Evolutionary conservation across 75 land plant species (phyloP), one percentile per base, ranked within the genome.

Genomic region (Larix kaempferi): DNA sequence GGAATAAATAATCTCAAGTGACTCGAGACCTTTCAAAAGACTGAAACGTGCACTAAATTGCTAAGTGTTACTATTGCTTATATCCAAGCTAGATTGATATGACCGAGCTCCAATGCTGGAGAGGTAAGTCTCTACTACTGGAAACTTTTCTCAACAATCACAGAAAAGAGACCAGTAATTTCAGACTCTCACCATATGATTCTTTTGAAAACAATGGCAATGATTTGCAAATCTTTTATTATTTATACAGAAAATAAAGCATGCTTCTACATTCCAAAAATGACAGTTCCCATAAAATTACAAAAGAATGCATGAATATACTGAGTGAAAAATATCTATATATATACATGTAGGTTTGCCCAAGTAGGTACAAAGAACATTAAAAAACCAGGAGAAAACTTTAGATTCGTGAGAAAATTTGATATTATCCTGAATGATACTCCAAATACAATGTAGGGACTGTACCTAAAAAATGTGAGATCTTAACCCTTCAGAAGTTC

Each of bases 321-420:
- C 6, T 71, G 74, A 65, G 74, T 49, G 55, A 44, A 71, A 71
- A 44, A 41, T 39, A 44, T 41, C 74, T 59, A 59, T 64, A 33
- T 25, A 64, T 27, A 64, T 64, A 71, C 55, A 71, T 71, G 23
- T 71, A 71, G 13, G 55, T 10, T 71, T n/a, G 21, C 74, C 55
- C 21, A n/a, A 33, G 33, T 26, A 63, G 66, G 35, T 64, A 64
- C 37, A 64, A 29, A 5, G 33, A 64, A 44, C 49, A 44, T 44
- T 6, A 2, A 64, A 64, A 64, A 64, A 15, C 37, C 67, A 64
- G 65, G 29, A 62, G 39, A 64, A 17, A 15, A 19, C 37, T 64
- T 64, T 64, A 19, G 7, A 29, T 35, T 63, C 29, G 66, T 64
- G 15, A 64, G 33, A 64, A 29, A 15, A 12, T 64, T 64, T 64